phyloP scores from a whole-genome alignment of 78 protist species.

The Pirum gemmata region DNA sequence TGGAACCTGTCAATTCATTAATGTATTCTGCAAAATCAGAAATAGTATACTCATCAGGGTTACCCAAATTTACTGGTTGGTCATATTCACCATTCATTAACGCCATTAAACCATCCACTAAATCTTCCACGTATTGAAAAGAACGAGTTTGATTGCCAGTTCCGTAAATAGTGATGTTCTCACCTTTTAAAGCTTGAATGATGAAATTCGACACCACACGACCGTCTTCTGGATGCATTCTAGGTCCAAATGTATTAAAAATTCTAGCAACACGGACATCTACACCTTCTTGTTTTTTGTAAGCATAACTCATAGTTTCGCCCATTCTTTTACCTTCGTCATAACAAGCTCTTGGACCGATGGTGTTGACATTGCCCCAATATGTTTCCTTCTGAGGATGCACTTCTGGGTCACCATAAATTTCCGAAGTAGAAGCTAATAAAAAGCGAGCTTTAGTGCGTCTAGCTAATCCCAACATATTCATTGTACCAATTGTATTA shows the following conservation, averaged over 20 bases:
- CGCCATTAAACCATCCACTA: constrained; percentile 58
- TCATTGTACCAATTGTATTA: constrained; percentile 58
- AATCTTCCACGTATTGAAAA: constrained; percentile 62
- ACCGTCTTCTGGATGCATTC: constrained; percentile 75
- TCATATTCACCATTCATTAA: constrained; percentile 45
- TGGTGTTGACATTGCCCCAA: constrained; percentile 70
- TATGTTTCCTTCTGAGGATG: constrained; percentile 75
- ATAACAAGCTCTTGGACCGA: constrained; percentile 76
- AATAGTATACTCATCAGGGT: constrained; percentile 73
- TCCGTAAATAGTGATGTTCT: constrained; percentile 72
- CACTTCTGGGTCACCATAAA: constrained; percentile 45
- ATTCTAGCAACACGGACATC: constrained; percentile 72
- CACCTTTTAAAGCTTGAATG: constrained; percentile 60
- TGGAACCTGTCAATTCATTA: not conserved
- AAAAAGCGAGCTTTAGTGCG: constrained; percentile 55
- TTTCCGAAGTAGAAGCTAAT: constrained; percentile 72
- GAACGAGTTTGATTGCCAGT: constrained; percentile 71
- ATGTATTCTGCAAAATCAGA: constrained; percentile 51
- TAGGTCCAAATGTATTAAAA: constrained; percentile 82
- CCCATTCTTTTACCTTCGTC: constrained; percentile 85
- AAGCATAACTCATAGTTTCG: constrained; percentile 69
- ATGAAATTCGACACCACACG: constrained; percentile 78
- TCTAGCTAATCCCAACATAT: constrained; percentile 72
- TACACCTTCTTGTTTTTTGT: constrained; percentile 47
- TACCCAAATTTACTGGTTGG: constrained; percentile 69